Conservation (phyloP, 352 stramenopile genomes). For the Peronosclerospora sorghi region DNA sequence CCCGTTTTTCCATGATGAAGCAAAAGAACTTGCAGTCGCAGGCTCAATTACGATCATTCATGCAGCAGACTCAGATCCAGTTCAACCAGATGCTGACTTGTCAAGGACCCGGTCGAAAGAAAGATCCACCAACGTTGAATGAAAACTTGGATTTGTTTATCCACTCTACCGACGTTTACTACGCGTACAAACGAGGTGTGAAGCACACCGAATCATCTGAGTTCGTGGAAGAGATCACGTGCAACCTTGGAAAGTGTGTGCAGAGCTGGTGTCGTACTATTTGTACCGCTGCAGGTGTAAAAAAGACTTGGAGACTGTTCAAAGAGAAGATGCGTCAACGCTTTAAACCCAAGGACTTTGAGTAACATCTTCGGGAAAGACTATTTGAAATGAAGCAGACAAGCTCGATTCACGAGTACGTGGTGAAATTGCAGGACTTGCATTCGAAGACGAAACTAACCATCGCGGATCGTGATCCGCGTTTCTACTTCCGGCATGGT, state of each 20-base stretch:
- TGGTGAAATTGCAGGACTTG: neutral
- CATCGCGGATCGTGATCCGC: neutral
- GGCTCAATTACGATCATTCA: neutral
- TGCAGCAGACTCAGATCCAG: neutral
- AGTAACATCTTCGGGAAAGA: neutral
- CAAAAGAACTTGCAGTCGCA: neutral
- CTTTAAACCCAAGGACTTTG: neutral
- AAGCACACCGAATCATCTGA: constrained; percentile 2
- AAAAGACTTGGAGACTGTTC: neutral
- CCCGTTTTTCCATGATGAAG: too few relatives aligned
- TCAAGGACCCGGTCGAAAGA: neutral
- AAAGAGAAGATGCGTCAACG: neutral
- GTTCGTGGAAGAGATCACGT: constrained; percentile 1
- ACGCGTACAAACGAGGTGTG: neutral
- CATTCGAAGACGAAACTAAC: neutral
- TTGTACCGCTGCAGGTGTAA: neutral
- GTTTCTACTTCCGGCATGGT: constrained; percentile 13
- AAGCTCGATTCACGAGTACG: neutral
- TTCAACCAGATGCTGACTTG: neutral
- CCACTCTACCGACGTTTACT: neutral
- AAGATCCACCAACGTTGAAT: constrained; percentile 4
- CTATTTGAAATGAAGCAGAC: neutral
- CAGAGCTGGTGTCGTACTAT: neutral
- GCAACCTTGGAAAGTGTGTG: constrained; percentile 2
- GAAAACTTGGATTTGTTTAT: constrained; percentile 2